Base-by-base conservation (phyloP, 2,329 filamentous ascomycete genomes). In the Exophiala viscosa region DNA sequence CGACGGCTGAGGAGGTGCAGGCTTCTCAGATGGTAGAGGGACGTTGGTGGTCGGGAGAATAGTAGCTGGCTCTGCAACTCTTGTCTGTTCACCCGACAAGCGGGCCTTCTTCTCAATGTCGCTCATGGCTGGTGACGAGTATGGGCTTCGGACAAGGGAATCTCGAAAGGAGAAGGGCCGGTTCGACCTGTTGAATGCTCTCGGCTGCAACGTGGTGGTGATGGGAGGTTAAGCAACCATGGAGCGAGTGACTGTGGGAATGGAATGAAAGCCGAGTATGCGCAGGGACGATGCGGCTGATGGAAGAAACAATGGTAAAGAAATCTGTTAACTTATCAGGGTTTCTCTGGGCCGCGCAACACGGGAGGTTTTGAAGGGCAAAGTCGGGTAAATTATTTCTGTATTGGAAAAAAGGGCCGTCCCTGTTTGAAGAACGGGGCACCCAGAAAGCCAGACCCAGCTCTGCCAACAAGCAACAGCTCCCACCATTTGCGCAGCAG, bases 61-160 rank as follows among this genome's bases (percentile, higher is more conserved):
- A 9, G 60, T 43, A 9, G 56, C 48, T 11, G 62, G 66, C 59
- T 69, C 68, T 48, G 67, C 63, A 48, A 72, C 65, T 70, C 86
- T 81, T 52, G 81, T 76, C 64, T 81, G 76, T 71, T 96, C 91
- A 71, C 87, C 87, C 42, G 90, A 96, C 65, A 84, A 79, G 68
- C 91, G 86, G 64, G 80, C 85, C 76, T 96, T 96, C 72, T 96
- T 88, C 69, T 87, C 77, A 68, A 80, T 87, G 65, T 76, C 74
- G 59, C 72, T 79, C 83, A 86, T 87, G 57, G 69, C 75, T 55
- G 65, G 57, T 17, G 59, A 59, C 52, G 64, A 66, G 55, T 66
- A 66, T 62, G 73, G 71, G 47, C 71, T 66, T 28, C 46, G 53
- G 50, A 68, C 66, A 58, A 77, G 64, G 60, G 77, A 77, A 44